phyloP scores from a whole-genome alignment of 352 stramenopile genomes.

The Blastocystis sp. region DNA sequence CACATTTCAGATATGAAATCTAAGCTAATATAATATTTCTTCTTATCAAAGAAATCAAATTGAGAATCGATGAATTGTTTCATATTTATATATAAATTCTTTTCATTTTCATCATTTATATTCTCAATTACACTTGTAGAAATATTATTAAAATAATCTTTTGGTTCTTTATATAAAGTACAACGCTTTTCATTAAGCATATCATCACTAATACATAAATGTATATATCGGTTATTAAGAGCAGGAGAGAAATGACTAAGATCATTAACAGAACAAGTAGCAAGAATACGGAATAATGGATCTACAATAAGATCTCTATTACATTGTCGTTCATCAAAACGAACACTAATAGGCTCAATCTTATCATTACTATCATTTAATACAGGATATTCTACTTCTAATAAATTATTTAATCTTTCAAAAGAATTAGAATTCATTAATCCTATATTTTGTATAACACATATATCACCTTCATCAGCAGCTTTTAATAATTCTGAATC shows the following conservation, averaged over 20 bases:
- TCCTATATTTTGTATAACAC: constrained; percentile 8
- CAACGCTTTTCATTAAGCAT: no score
- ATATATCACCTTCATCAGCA: not conserved
- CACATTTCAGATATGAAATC: no score
- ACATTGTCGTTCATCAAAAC: constrained; percentile 1
- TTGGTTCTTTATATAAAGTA: no score
- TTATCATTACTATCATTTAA: no score
- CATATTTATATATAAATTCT: no score
- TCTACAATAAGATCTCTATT: not conserved
- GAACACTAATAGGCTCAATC: not conserved
- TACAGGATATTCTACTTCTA: constrained; percentile 2
- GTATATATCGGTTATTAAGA: constrained; percentile 22
- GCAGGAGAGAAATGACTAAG: constrained; percentile 2
- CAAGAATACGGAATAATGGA: not conserved
- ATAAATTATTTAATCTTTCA: constrained; percentile 5
- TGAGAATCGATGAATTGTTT: no score
- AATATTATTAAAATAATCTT: no score
- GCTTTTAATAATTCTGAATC: not conserved
- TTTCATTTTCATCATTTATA: no score
- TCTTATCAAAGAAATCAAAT: no score
- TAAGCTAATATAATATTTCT: no score
- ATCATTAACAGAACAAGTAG: constrained; percentile 24
- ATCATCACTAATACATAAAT: no score
- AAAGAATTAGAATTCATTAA: not conserved
- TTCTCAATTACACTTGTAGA: no score